Conservation (phyloP, 495 filamentous ascomycete genomes). For the Mytilinidion resinicola region DNA sequence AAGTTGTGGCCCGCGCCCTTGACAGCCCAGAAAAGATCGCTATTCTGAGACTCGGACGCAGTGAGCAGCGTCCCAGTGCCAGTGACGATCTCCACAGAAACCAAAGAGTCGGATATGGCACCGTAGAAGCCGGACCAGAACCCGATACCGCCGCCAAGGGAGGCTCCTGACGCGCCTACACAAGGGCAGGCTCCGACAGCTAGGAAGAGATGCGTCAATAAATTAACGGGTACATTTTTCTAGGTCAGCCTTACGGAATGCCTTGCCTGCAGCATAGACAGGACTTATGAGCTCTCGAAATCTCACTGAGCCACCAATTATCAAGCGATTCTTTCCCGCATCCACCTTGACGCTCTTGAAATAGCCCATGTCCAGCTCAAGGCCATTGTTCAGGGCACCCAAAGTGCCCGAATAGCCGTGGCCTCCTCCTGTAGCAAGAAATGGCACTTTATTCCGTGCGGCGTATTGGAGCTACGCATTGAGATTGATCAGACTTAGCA, state of each 20-base stretch:
- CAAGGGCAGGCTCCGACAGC: background rate
- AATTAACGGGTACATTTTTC: background rate
- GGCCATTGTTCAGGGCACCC: constrained; percentile 22
- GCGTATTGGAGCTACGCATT: constrained; percentile 24
- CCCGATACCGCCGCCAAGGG: background rate
- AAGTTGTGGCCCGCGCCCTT: background rate
- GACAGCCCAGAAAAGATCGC: background rate
- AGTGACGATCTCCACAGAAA: background rate
- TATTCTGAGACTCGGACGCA: background rate
- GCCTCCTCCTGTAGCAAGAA: constrained; percentile 31
- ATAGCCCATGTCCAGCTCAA: constrained; percentile 31
- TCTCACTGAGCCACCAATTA: constrained; percentile 30
- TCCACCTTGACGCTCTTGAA: constrained; percentile 31
- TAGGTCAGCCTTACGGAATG: constrained; percentile 22
- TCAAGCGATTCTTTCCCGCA: constrained; percentile 20
- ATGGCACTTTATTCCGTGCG: constrained; percentile 21
- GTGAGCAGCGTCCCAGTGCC: background rate
- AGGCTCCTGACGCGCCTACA: background rate
- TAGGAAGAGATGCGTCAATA: background rate
- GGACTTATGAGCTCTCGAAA: constrained; percentile 26
- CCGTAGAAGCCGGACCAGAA: background rate
- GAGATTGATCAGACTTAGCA: background rate
- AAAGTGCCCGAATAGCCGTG: constrained; percentile 32
- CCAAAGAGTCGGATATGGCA: background rate
- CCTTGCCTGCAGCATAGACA: constrained; percentile 28